Evolutionary conservation across 768 basidiomycete genomes (phyloP).

Genomic region (Omphalotus guepiniiformis): DNA sequence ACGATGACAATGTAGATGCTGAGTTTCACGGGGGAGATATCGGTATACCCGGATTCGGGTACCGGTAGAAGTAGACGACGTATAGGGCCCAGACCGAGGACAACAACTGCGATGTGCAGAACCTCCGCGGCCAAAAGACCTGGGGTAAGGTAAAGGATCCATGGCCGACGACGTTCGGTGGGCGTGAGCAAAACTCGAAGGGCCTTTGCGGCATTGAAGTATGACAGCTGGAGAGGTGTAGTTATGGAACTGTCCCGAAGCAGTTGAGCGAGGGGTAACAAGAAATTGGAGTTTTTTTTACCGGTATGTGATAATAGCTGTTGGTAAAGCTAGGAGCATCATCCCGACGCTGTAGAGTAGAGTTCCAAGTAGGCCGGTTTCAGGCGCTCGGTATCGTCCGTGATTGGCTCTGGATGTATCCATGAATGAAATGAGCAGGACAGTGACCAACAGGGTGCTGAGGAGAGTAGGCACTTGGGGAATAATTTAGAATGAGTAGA

Average conservation of each 20-base stretch:
- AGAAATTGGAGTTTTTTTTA: conserved; percentile 31
- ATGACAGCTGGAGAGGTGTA: conserved; percentile 74
- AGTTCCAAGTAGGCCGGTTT: conserved; percentile 55
- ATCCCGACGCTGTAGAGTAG: conserved; percentile 60
- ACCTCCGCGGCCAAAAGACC: conserved; percentile 62
- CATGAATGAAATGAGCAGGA: conserved; percentile 54
- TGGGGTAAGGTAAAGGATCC: conserved; percentile 78
- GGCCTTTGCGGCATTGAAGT: conserved; percentile 50
- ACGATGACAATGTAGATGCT: conserved; percentile 55
- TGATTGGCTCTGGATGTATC: conserved; percentile 58
- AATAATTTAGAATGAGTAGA: conserved; percentile 1
- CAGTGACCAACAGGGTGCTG: conserved; percentile 51
- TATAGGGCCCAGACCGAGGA: conserved; percentile 43
- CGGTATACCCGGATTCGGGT: conserved; percentile 27
- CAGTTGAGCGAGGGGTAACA: too few species aligned
- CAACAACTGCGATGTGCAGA: conserved; percentile 39
- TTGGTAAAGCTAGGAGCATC: conserved; percentile 64
- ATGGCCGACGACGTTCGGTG: conserved; percentile 73
- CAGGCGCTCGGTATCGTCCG: conserved; percentile 61
- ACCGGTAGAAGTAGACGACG: conserved; percentile 42
- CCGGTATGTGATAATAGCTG: conserved; percentile 75
- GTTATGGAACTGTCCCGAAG: conserved; percentile 60
- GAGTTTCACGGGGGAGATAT: conserved; percentile 47
- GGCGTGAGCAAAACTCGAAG: conserved; percentile 74
- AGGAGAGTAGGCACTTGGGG: conserved; percentile 38